phyloP scores from a whole-genome alignment of 2,329 filamentous ascomycete genomes.

The Paraphaeosphaeria minitans region DNA sequence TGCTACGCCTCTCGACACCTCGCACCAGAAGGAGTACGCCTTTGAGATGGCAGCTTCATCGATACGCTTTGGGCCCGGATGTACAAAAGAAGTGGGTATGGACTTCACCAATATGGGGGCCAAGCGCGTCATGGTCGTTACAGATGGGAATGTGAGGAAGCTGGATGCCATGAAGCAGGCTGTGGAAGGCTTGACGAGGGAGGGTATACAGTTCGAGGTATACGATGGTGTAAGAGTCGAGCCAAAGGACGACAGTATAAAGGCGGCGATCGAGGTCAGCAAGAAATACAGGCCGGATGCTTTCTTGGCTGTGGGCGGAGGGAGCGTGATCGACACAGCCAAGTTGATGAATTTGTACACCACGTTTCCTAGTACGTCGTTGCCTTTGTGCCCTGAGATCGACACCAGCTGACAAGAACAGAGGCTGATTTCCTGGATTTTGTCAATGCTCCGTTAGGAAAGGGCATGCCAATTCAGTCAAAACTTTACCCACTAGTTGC shows the following conservation, averaged over 20 bases:
- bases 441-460: constrained; percentile 92
- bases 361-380: constrained; percentile 65
- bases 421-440: constrained; percentile 96
- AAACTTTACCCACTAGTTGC: constrained; percentile 78
- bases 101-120: constrained; percentile 91
- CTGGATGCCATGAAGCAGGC: constrained; percentile 91
- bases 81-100: constrained; percentile 97
- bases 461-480: constrained; percentile 74
- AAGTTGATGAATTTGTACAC: constrained; percentile 99
- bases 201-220: constrained; percentile 80
- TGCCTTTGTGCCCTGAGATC: background rate
- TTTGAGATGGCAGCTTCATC: constrained; percentile 98
- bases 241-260: constrained; percentile 92
- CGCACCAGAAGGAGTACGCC: constrained; percentile 88
- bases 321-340: constrained; percentile 96
- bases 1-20: constrained; percentile 76
- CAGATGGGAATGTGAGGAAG: constrained; percentile 79
- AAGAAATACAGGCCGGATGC: constrained; percentile 83
- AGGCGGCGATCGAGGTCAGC: constrained; percentile 85
- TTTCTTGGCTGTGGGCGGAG: constrained; percentile 88
- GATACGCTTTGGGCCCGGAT: constrained; percentile 91
- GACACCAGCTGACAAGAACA: constrained; percentile 13
- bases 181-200: constrained; percentile 74
- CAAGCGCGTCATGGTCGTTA: constrained; percentile 88
- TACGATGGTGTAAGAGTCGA: constrained; percentile 83